These are phyloP conservation scores for Gossypium lobatum DNA, from an alignment of 441 rosid species.

Conservation along the genomic window DNA sequence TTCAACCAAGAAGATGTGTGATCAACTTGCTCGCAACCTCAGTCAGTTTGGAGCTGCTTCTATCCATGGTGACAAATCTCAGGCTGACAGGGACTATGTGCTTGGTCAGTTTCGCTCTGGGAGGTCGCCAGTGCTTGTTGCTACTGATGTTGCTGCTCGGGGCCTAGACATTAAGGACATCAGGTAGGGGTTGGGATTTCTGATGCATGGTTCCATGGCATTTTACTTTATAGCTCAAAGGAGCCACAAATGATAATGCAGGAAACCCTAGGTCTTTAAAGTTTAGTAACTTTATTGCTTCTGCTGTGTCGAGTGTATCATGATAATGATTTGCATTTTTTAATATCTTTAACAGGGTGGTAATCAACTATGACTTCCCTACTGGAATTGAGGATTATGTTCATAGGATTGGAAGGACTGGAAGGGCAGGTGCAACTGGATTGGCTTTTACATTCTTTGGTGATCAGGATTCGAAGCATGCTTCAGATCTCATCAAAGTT, in stretches of 20 bases:
- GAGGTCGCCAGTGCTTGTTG: slow-evolving; percentile 92
- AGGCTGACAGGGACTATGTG: slow-evolving; percentile 85
- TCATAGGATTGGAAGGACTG: slow-evolving; percentile 97
- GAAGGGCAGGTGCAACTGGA: slow-evolving; percentile 98
- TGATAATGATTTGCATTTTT: slow-evolving; percentile 1
- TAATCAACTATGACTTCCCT: slow-evolving; percentile 90
- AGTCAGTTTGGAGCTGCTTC: slow-evolving; percentile 90
- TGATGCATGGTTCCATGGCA: too few relatives aligned
- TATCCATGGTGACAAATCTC: slow-evolving; percentile 98
- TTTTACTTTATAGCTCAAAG: too few relatives aligned
- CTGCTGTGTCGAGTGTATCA: background rate
- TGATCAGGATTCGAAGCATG: slow-evolving; percentile 90
- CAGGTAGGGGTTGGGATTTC: slow-evolving; percentile 33
- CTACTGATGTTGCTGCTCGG: slow-evolving; percentile 99
- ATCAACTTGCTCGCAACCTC: slow-evolving; percentile 83
- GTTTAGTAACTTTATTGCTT: background rate
- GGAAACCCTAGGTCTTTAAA: too few relatives aligned
- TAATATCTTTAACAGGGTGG: slow-evolving; percentile 52
- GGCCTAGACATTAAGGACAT: slow-evolving; percentile 96
- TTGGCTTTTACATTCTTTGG: slow-evolving; percentile 76
- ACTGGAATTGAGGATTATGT: slow-evolving; percentile 97
- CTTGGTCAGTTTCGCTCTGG: slow-evolving; percentile 84
- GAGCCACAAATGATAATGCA: too few relatives aligned
- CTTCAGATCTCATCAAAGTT: slow-evolving; percentile 80
- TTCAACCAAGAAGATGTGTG: slow-evolving; percentile 98